Evolutionary conservation across 1,284 basidiomycete genomes (phyloP).

Genomic region (Agroathelia rolfsii): DNA sequence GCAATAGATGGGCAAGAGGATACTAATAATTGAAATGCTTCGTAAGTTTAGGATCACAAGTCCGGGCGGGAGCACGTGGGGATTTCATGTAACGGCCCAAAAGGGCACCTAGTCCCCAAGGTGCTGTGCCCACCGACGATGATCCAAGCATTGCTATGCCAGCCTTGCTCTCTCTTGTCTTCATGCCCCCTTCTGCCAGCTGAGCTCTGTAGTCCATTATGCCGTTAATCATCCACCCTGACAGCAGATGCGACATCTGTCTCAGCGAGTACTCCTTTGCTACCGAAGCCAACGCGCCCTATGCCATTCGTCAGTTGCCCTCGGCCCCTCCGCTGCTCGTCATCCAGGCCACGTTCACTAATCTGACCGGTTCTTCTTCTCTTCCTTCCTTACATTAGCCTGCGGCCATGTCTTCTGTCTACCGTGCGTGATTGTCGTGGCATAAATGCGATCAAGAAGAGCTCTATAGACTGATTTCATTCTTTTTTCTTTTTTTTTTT

Average conservation of each 20-base stretch:
- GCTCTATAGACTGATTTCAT: constrained; percentile 7
- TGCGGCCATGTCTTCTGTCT: constrained; percentile 66
- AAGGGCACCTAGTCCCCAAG: constrained; percentile 19
- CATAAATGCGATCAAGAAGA: constrained; percentile 6
- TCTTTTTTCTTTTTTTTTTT: constrained; percentile 5
- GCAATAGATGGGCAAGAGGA: too few species aligned
- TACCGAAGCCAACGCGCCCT: constrained; percentile 35
- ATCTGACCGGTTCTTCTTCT: too few species aligned
- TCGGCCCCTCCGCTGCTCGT: too few species aligned
- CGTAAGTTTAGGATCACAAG: neutral
- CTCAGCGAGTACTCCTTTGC: constrained; percentile 47
- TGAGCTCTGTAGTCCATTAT: constrained; percentile 17
- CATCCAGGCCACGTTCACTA: too few species aligned
- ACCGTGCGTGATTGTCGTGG: constrained; percentile 31
- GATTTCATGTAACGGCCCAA: neutral
- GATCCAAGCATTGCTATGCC: neutral
- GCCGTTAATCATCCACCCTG: constrained; percentile 47
- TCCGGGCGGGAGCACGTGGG: neutral
- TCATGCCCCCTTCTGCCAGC: neutral
- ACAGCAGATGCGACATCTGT: constrained; percentile 62
- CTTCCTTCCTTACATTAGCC: too few species aligned
- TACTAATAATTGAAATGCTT: too few species aligned
- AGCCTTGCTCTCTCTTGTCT: constrained; percentile 17
- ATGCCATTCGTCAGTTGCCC: too few species aligned
- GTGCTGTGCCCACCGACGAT: constrained; percentile 21